Evolutionary conservation across 1,284 basidiomycete species (phyloP).

Genomic region (Amylostereum chailletii): DNA sequence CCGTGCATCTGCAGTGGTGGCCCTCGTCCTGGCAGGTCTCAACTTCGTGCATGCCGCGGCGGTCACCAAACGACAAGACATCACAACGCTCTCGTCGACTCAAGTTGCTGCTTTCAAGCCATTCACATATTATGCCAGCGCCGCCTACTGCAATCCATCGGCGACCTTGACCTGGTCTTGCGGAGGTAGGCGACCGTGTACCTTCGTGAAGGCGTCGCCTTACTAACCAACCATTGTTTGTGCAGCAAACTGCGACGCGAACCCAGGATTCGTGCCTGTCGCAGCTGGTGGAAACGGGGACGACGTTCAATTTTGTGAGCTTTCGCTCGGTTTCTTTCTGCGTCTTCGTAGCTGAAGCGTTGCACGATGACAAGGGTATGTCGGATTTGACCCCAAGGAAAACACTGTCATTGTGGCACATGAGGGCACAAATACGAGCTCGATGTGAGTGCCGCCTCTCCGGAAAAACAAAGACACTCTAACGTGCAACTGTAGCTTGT

Average conservation of each 20-base stretch:
- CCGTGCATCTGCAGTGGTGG: too few relatives aligned
- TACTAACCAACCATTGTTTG: slow-evolving; percentile 5
- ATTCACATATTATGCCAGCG: slow-evolving; percentile 46
- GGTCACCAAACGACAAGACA: too few relatives aligned
- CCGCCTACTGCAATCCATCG: slow-evolving; percentile 42
- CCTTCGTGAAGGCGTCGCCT: not conserved
- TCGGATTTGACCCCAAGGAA: slow-evolving; percentile 35
- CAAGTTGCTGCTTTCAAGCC: slow-evolving; percentile 41
- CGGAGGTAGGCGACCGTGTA: slow-evolving; percentile 32
- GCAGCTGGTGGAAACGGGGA: slow-evolving; percentile 54
- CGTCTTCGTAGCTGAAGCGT: not conserved
- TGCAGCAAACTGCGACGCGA: slow-evolving; percentile 41
- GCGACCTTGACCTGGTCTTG: slow-evolving; percentile 46
- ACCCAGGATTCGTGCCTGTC: slow-evolving; percentile 40
- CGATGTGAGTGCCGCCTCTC: slow-evolving; percentile 30
- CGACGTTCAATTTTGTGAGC: slow-evolving; percentile 37
- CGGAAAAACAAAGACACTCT: not conserved
- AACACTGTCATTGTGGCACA: slow-evolving; percentile 39
- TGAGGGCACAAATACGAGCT: slow-evolving; percentile 39
- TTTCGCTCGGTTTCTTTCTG: not conserved
- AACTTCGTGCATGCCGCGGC: too few relatives aligned
- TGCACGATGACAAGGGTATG: slow-evolving; percentile 24
- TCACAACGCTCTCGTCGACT: too few relatives aligned
- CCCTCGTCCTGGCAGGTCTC: too few relatives aligned
- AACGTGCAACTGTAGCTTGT: slow-evolving; percentile 22